These are phyloP conservation scores for Globisporangium cylindrosporum DNA, from an alignment of 352 stramenopile species.

Conservation along the genomic window DNA sequence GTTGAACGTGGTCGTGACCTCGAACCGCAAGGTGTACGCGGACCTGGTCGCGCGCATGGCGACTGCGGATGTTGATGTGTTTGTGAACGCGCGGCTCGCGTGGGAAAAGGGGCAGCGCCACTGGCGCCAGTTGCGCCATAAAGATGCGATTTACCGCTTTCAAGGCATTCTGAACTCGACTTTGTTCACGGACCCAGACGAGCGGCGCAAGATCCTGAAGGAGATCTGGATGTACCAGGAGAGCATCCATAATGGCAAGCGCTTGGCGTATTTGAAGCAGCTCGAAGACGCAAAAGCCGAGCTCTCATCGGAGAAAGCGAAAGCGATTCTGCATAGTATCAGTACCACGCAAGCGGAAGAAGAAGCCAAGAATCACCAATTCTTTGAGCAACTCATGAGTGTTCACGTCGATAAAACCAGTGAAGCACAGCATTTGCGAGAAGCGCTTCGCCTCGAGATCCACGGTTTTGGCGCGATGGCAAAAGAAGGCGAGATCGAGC, in stretches of 20 bases:
- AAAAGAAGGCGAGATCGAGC: constrained; percentile 44
- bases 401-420: constrained; percentile 39
- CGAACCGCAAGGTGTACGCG: constrained; percentile 72
- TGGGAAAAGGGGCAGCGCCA: constrained; percentile 60
- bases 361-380: constrained; percentile 54
- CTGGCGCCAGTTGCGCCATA: constrained; percentile 80
- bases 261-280: constrained; percentile 45
- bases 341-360: constrained; percentile 57
- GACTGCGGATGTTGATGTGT: constrained; percentile 65
- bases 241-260: constrained; percentile 42
- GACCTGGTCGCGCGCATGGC: constrained; percentile 66
- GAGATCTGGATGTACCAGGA: constrained; percentile 55
- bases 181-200: constrained; percentile 67
- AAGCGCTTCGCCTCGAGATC: constrained; percentile 51
- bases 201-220: constrained; percentile 51
- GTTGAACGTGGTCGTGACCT: constrained; percentile 80
- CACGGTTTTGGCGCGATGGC: constrained; percentile 67
- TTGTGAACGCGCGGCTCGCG: constrained; percentile 42
- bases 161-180: constrained; percentile 49
- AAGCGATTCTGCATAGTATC: constrained; percentile 42
- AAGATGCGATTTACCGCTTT: constrained; percentile 67
- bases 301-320: constrained; percentile 42
- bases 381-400: constrained; percentile 47
- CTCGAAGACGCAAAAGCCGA: constrained; percentile 36
- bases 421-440: constrained; percentile 34